Evolutionary conservation across 768 basidiomycete genomes (phyloP), one percentile per base, ranked within the genome.

Genomic region (Pluteus cervinus): DNA sequence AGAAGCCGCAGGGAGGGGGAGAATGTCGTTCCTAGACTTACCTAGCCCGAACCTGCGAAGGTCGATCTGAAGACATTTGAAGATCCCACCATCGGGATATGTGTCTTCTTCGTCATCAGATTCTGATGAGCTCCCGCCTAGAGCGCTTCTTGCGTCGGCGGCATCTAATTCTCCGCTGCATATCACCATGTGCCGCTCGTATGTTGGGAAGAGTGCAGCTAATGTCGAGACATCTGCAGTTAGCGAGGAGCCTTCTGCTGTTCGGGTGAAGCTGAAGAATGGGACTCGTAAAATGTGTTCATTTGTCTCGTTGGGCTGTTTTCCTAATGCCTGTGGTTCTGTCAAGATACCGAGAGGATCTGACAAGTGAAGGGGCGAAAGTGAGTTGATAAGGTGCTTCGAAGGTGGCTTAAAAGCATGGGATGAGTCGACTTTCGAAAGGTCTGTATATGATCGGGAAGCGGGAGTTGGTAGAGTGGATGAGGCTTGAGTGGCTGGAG

Each of bases 191-290:
- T 85, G 75, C 23, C 82, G 68, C 46, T 86, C 81, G 26, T 63
- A 67, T n/a, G 71, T 71, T 14, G 79, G 80, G 55, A 89, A 90
- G 6, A 87, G 58, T 24, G 75, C 63, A 10, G 84, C 75, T 7
- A 90, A 74, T 16, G 81, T 58, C 25, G 69, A 63, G 7, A 79
- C 75, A 36, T 84, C 82, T 3, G 86, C 77, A 2, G 84, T 85
- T 36, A 90, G 62, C 8, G 82, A 85, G 16, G 84, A 81, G 2
- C 82, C 82, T 55, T 88, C 86, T 15, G 68, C 58, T 5, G 86
- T 86, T 43, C 83, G 69, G 12, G 85, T 87, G 52, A 88, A 82
- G 45, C 76, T 83, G 58, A 88, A 79, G 61, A 90, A 88, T 3
- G 84, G 77, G n/a, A 80, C 68, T n/a, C 52, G 49, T 6, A 40